Percentiles rank a stretch among this genome's conserved stretches.
phyloP scores from a whole-genome alignment of 495 filamentous ascomycete genomes.

The Xylaria cubensis region DNA sequence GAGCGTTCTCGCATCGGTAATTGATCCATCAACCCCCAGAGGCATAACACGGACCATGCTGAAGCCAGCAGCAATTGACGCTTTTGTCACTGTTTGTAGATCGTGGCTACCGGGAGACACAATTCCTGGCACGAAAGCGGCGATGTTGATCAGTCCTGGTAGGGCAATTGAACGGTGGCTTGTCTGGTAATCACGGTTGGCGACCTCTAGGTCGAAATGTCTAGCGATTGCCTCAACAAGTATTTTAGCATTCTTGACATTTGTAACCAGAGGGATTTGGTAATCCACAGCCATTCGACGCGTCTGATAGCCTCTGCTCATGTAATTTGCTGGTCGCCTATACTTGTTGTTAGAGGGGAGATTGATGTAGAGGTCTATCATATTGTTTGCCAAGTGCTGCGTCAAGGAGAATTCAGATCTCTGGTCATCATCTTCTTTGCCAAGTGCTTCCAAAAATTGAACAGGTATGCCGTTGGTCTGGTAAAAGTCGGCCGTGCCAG shows the following conservation, averaged over 20 bases:
- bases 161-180: conserved; percentile 79
- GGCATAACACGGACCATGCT: conserved; percentile 86
- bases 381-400: conserved; percentile 93
- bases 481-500: conserved; percentile 94
- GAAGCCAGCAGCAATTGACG: conserved; percentile 79
- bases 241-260: conserved; percentile 99
- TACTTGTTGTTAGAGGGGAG: conserved; percentile 97
- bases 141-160: conserved; percentile 79
- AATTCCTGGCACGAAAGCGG: conserved; percentile 79
- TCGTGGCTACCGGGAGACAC: conserved; percentile 68
- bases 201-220: conserved; percentile 81
- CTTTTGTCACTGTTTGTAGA: conserved; percentile 73
- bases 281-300: conserved; percentile 98
- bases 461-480: conserved; percentile 89
- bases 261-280: conserved; percentile 95
- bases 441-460: conserved; percentile 88
- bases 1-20: conserved; percentile 74
- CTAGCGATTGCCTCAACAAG: conserved; percentile 92
- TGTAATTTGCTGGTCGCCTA: conserved; percentile 94
- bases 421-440: conserved; percentile 70
- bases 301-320: conserved; percentile 95
- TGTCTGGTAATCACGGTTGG: conserved; percentile 85
- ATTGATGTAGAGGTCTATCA: conserved; percentile 98
- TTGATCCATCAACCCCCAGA: conserved; percentile 71
- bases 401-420: conserved; percentile 96